Conservation (phyloP, 768 basidiomycete species). For the Boletus coccyginus region DNA sequence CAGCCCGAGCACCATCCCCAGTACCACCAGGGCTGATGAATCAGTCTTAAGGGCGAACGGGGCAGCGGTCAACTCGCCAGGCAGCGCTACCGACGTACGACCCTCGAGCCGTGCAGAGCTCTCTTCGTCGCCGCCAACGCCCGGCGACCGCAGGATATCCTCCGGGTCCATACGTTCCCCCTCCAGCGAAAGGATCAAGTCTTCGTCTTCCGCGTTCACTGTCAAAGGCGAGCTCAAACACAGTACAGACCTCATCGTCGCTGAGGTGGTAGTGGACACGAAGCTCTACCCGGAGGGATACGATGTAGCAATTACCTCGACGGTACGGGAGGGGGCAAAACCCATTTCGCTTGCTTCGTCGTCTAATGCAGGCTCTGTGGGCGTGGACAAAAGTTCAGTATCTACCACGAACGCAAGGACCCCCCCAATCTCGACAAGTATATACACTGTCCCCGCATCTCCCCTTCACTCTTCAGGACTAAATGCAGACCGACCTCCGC, state of each 20-base stretch:
- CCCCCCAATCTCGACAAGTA: conserved; percentile 55
- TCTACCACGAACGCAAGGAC: conserved; percentile 7
- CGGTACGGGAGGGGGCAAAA: conserved; percentile 37
- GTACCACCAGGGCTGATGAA: conserved; percentile 30
- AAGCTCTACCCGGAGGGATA: conserved; percentile 81
- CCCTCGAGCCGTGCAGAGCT: conserved; percentile 9
- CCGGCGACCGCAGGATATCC: conserved; percentile 17
- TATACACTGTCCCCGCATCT: conserved; percentile 80
- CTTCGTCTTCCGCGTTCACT: conserved; percentile 55
- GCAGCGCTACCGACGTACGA: conserved; percentile 18
- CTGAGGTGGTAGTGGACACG: conserved; percentile 79
- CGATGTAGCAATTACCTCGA: conserved; percentile 46
- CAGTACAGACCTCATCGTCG: conserved; percentile 68
- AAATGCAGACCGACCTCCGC: conserved; percentile 47
- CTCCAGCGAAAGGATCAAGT: conserved; percentile 33
- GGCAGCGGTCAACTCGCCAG: conserved; percentile 28
- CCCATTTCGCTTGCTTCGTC: conserved; percentile 35
- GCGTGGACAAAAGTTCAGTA: neutral
- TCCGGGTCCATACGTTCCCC: conserved; percentile 31
- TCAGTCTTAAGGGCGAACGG: conserved; percentile 42
- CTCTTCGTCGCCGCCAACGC: conserved; percentile 25
- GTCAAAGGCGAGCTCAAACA: conserved; percentile 58
- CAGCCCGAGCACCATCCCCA: conserved; percentile 4
- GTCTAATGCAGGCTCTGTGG: conserved; percentile 2
- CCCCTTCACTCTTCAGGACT: conserved; percentile 74